phyloP scores from a whole-genome alignment of 371 early-diverging fungal genomes.

The Mortierella sp. region DNA sequence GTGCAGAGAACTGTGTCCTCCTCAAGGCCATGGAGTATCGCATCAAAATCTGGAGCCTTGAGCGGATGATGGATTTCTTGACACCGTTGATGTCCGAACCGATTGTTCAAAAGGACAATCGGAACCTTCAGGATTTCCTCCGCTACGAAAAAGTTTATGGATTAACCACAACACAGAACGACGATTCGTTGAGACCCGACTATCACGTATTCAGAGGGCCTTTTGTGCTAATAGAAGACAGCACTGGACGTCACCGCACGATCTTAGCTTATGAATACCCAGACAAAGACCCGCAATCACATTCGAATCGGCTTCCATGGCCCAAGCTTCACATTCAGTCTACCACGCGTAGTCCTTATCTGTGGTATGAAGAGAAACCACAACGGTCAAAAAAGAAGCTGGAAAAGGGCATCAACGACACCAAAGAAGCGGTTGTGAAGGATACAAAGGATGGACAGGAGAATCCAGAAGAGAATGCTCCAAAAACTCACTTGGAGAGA shows the following conservation, averaged over 20 bases:
- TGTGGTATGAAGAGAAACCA: background rate
- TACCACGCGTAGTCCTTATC: slow-evolving; percentile 18
- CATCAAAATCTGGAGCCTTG: slow-evolving; percentile 32
- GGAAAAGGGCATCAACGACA: background rate
- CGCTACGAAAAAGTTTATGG: slow-evolving; percentile 36
- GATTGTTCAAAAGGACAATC: slow-evolving; percentile 8
- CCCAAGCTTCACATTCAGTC: slow-evolving; percentile 22
- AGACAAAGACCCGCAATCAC: background rate
- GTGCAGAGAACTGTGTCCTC: slow-evolving; percentile 20
- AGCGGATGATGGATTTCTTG: slow-evolving; percentile 10
- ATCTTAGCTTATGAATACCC: slow-evolving; percentile 35
- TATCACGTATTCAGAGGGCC: slow-evolving; percentile 25
- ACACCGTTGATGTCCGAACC: slow-evolving; percentile 12
- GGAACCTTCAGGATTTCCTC: slow-evolving; percentile 27
- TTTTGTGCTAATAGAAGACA: slow-evolving; percentile 39
- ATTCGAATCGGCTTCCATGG: slow-evolving; percentile 7
- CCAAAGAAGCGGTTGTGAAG: background rate
- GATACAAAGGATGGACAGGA: slow-evolving; percentile 8
- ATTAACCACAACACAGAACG: slow-evolving; percentile 27
- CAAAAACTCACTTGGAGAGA: background rate
- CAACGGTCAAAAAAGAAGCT: slow-evolving; percentile 5
- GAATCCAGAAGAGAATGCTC: background rate
- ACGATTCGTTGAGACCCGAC: slow-evolving; percentile 19
- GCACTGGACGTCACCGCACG: slow-evolving; percentile 22
- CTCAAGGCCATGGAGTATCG: slow-evolving; percentile 32